phyloP scores from a whole-genome alignment of 2,329 filamentous ascomycete genomes.

The Helicocarpus griseus region DNA sequence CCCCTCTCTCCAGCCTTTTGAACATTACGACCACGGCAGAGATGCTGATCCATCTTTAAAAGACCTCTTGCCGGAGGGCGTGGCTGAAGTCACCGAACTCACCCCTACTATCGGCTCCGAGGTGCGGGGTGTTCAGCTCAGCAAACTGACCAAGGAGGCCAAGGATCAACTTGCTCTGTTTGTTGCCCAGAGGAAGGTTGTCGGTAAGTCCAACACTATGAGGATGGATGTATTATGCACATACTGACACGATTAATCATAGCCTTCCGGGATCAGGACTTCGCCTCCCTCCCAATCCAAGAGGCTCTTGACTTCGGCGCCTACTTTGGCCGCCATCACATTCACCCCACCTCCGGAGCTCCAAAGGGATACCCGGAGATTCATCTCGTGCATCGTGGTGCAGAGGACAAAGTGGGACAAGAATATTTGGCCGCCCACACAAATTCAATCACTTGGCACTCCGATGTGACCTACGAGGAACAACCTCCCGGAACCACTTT shows the following conservation, averaged over 20 bases:
- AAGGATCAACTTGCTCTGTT: conserved; percentile 63
- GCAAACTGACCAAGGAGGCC: conserved; percentile 54
- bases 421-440: conserved; percentile 60
- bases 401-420: conserved; percentile 50
- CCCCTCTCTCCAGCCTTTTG: conserved; percentile 57
- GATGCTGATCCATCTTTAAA: conserved; percentile 61
- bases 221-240: too few species aligned
- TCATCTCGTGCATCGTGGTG: conserved; percentile 68
- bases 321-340: conserved; percentile 74
- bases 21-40: conserved; percentile 66
- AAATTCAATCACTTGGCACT: conserved; percentile 81
- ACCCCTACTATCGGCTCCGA: conserved; percentile 68
- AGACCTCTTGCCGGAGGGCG: conserved; percentile 50
- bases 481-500: conserved; percentile 89
- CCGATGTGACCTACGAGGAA: conserved; percentile 75
- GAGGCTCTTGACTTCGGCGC: conserved; percentile 59
- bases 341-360: conserved; percentile 68
- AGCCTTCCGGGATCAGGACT: conserved; percentile 63
- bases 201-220: conserved; percentile 35
- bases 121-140: conserved; percentile 61
- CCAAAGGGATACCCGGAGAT: conserved; percentile 65
- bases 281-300: conserved; percentile 58
- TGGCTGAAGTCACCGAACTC: conserved; percentile 46
- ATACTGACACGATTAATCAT: background rate
- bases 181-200: conserved; percentile 51